phyloP scores from a whole-genome alignment of 805 yeast genomes.

The Ogataea methanolica region DNA sequence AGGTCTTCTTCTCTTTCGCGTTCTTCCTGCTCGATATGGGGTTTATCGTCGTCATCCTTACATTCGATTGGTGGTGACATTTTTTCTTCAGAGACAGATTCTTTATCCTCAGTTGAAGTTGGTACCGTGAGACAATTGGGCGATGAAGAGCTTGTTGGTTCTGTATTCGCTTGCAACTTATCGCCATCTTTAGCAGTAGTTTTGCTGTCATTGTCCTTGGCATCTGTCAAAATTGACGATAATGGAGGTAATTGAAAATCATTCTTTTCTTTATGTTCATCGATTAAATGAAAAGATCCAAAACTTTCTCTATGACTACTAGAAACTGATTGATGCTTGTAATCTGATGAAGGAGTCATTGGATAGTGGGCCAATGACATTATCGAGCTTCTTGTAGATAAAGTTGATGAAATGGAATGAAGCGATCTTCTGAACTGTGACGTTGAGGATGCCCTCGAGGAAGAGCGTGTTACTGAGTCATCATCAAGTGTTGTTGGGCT shows the following conservation, averaged over 20 bases:
- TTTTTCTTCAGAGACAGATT: too few relatives aligned
- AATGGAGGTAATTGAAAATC: constrained; percentile 18
- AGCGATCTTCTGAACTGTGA: not conserved
- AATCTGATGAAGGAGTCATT: not conserved
- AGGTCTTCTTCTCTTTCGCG: too few relatives aligned
- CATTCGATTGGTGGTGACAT: too few relatives aligned
- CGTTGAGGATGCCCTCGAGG: not conserved
- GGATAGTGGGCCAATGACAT: not conserved
- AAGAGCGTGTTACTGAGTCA: not conserved
- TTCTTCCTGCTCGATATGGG: too few relatives aligned
- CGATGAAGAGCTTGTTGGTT: constrained; percentile 6
- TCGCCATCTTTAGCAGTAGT: not conserved
- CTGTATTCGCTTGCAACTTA: not conserved
- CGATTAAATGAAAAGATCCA: not conserved
- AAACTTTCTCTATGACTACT: constrained; percentile 1
- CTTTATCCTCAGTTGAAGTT: too few relatives aligned
- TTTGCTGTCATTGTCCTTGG: not conserved
- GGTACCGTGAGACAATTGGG: not conserved
- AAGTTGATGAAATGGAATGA: not conserved
- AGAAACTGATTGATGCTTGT: not conserved
- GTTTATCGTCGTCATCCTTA: too few relatives aligned
- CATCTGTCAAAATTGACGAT: constrained; percentile 10
- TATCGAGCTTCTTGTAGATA: constrained; percentile 1
- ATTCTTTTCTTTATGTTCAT: constrained; percentile 2
- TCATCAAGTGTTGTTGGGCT: not conserved